Evolutionary conservation across 306 rosid species (phyloP).

Genomic region (Adenanthera pavonina): DNA sequence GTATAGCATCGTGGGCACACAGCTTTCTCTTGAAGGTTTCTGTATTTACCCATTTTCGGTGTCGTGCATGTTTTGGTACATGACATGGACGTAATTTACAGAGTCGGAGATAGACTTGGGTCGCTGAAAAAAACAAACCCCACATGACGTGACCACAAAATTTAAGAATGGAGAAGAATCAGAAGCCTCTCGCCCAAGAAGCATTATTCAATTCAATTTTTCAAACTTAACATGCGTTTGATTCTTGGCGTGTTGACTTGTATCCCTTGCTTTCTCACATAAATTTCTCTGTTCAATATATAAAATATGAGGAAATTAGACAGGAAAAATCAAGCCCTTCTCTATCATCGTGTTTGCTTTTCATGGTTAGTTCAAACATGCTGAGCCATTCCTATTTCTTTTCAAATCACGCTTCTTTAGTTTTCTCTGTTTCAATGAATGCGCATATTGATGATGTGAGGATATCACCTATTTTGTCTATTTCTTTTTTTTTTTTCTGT

Average conservation of each 20-base stretch:
- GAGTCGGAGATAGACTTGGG: not conserved
- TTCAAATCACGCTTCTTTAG: conserved; percentile 18
- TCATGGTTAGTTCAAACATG: not conserved
- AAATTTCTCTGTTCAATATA: not conserved
- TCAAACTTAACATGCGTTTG: not conserved
- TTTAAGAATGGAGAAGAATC: not conserved
- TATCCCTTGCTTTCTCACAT: not conserved
- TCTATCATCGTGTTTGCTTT: not conserved
- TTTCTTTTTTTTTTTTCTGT: not conserved
- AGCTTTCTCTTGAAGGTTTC: not conserved
- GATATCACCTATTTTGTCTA: not conserved
- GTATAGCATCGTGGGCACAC: not conserved
- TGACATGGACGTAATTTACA: not conserved
- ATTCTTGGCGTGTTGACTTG: not conserved
- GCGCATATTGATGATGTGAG: not conserved
- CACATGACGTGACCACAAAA: not conserved
- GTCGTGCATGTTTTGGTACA: not conserved
- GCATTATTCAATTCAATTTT: not conserved
- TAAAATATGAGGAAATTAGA: not conserved
- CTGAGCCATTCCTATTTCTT: not conserved
- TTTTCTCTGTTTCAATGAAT: conserved; percentile 16
- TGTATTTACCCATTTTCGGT: not conserved
- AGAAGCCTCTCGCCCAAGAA: not conserved
- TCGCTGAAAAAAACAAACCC: not conserved
- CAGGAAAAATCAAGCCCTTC: not conserved